Evolutionary conservation across 352 stramenopile species (phyloP).

Genomic region (Globisporangium canariense): DNA sequence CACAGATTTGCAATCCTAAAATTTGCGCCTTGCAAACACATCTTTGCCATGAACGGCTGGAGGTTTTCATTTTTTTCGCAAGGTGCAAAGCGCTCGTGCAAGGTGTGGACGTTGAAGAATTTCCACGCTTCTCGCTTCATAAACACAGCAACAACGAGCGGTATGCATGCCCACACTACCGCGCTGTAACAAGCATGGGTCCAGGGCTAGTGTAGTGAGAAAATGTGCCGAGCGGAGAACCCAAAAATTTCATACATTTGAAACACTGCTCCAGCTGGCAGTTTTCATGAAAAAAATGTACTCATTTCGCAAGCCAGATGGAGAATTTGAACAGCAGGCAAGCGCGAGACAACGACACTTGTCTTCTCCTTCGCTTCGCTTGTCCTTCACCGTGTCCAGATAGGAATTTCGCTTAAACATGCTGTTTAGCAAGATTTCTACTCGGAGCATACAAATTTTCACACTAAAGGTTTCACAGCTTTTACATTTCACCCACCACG

Average conservation of each 20-base stretch:
- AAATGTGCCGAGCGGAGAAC: background rate
- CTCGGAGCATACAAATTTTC: background rate
- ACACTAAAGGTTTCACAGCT: constrained; percentile 7
- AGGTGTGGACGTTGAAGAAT: background rate
- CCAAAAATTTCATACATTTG: constrained; percentile 2
- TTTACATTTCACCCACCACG: constrained; percentile 2
- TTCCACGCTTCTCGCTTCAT: background rate
- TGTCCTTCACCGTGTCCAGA: background rate
- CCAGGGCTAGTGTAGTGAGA: background rate
- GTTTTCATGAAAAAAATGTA: background rate
- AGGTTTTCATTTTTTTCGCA: background rate
- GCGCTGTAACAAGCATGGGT: background rate
- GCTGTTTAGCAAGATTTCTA: constrained; percentile 3
- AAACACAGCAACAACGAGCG: background rate
- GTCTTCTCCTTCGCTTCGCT: background rate
- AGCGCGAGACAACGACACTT: background rate
- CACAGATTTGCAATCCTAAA: background rate
- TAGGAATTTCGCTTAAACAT: constrained; percentile 2
- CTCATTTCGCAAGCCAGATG: constrained; percentile 10
- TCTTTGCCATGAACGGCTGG: background rate
- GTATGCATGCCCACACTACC: background rate
- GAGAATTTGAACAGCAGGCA: constrained; percentile 3
- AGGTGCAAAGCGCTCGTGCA: background rate
- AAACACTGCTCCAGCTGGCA: background rate
- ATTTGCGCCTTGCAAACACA: background rate